Evolutionary conservation across 805 yeast genomes (phyloP).

Genomic region (Saturnispora zaruensis): DNA sequence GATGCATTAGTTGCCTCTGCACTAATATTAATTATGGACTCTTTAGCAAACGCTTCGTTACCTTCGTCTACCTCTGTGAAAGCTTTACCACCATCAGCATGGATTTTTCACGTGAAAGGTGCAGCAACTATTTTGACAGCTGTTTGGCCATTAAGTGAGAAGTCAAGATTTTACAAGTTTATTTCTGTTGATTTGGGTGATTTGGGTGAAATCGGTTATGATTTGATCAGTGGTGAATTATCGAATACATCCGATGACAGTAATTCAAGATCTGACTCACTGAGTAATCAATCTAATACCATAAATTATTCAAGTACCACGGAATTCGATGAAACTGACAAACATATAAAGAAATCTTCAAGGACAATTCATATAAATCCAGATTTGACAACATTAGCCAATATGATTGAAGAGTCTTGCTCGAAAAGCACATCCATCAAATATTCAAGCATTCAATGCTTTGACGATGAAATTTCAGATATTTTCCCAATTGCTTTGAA

Average conservation of each 20-base stretch:
- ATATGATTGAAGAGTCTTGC: conserved; percentile 9
- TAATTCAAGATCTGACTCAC: conserved; percentile 11
- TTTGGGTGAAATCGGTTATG: conserved; percentile 59
- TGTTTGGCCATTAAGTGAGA: conserved; percentile 82
- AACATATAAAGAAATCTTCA: neutral
- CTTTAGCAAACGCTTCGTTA: conserved; percentile 79
- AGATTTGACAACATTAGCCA: conserved; percentile 22
- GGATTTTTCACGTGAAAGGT: conserved; percentile 96
- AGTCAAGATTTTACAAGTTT: conserved; percentile 56
- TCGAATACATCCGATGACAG: conserved; percentile 21
- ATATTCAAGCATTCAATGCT: conserved; percentile 62
- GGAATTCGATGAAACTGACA: neutral
- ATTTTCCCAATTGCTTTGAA: conserved; percentile 75
- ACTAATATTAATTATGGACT: conserved; percentile 81
- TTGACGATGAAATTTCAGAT: conserved; percentile 78
- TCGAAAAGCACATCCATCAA: conserved; percentile 19
- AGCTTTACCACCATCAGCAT: conserved; percentile 83
- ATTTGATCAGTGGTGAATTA: conserved; percentile 28
- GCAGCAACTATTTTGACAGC: conserved; percentile 94
- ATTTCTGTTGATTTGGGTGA: conserved; percentile 87
- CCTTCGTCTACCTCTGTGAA: conserved; percentile 44
- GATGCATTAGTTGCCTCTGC: conserved; percentile 94
- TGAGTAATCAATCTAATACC: conserved; percentile 2
- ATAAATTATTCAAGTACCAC: conserved; percentile 1
- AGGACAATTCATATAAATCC: conserved; percentile 14